These are phyloP conservation scores for Fusarium floridanum DNA, from an alignment of 2,329 filamentous ascomycete genomes.

Conservation along the genomic window DNA sequence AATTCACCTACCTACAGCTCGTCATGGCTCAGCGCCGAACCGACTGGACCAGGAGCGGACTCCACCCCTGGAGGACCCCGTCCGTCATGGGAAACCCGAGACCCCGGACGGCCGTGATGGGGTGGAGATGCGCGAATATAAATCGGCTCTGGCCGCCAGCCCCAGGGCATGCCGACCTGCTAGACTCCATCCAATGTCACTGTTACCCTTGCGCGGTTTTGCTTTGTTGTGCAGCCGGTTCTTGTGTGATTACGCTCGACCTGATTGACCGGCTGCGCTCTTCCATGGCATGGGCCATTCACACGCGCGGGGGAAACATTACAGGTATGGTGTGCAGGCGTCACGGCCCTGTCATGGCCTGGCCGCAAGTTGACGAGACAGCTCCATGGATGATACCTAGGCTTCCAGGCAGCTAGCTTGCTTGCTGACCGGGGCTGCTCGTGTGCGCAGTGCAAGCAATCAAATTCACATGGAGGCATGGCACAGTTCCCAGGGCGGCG, in stretches of 20 bases:
- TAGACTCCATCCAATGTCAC: conserved; percentile 34
- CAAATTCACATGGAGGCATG: conserved; percentile 2
- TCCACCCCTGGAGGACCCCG: conserved; percentile 17
- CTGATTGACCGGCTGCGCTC: conserved; percentile 8
- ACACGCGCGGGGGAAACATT: neutral
- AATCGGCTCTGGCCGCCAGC: conserved; percentile 44
- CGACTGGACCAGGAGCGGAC: neutral
- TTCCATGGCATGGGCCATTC: neutral
- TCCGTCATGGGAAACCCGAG: conserved; percentile 27
- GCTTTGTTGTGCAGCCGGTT: neutral
- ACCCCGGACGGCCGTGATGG: conserved; percentile 39
- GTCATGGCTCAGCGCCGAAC: neutral
- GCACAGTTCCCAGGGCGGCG: conserved; percentile 11
- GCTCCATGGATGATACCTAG: conserved; percentile 1
- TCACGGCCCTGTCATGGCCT: conserved; percentile 17
- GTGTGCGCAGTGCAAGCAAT: conserved; percentile 7
- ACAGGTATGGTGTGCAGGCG: conserved; percentile 1
- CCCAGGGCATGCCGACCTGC: conserved; percentile 23
- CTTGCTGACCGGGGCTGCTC: neutral
- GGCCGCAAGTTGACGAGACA: neutral
- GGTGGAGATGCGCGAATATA: conserved; percentile 55
- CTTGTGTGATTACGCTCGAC: conserved; percentile 8
- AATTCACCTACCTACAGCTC: conserved; percentile 14
- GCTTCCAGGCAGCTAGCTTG: neutral
- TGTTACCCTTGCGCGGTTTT: conserved; percentile 22